Evolutionary conservation across 805 yeast species (phyloP).

Genomic region (Saccharomycopsis capsularis): DNA sequence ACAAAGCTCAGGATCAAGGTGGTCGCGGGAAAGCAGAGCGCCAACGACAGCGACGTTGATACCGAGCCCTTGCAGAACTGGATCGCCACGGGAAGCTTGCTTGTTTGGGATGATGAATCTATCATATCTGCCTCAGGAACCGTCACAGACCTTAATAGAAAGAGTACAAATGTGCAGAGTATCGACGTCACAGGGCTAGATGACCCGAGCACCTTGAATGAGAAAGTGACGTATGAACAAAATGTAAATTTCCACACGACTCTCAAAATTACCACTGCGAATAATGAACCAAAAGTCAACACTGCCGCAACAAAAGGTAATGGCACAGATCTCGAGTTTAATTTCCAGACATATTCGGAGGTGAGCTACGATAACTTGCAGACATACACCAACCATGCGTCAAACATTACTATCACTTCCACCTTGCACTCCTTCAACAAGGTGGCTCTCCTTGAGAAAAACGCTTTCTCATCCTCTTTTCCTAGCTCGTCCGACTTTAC

Average conservation of each 20-base stretch:
- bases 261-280: slow-evolving; percentile 4
- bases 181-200: slow-evolving; percentile 8
- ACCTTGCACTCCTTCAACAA: not conserved
- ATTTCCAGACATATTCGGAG: slow-evolving; percentile 8
- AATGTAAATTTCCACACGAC: not conserved
- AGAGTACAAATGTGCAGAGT: not conserved
- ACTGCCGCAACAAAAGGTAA: slow-evolving; percentile 3
- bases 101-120: slow-evolving; percentile 21
- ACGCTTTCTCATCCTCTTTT: not conserved
- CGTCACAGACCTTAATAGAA: not conserved
- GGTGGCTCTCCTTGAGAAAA: not conserved
- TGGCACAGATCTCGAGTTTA: slow-evolving; percentile 17
- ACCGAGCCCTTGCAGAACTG: slow-evolving; percentile 22
- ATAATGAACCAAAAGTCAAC: not conserved
- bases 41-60: not conserved
- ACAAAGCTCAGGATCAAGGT: slow-evolving; percentile 41
- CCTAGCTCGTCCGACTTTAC: not conserved
- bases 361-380: not conserved
- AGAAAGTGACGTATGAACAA: slow-evolving; percentile 10
- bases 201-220: slow-evolving; percentile 7
- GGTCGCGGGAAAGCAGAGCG: slow-evolving; percentile 40
- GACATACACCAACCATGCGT: slow-evolving; percentile 2
- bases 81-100: slow-evolving; percentile 23
- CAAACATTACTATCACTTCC: not conserved
- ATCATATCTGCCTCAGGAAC: slow-evolving; percentile 20